Evolutionary conservation across 2,329 filamentous ascomycete species (phyloP), one percentile per base, ranked within the genome.

Genomic region (Nemania sp.): DNA sequence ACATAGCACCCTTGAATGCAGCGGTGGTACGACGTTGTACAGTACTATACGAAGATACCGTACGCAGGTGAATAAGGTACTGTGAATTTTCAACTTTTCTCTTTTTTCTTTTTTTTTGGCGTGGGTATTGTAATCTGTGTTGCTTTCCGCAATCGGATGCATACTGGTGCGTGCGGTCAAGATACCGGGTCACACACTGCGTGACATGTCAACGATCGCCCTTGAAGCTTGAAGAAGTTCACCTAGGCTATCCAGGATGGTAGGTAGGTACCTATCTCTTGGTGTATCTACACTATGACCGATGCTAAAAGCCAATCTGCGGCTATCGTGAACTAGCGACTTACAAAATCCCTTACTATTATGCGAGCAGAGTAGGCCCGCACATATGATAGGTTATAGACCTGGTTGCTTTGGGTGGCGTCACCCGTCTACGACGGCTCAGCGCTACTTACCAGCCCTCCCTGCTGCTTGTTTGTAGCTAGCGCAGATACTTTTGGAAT

Each of bases 361-460:
- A 62, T 63, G 59, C 62, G 54, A 59, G 64, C 52, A 46, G 59
- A 34, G 61, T 49, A 52, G 55, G 63, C 63, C 62, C 62, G 55
- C 59, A 46, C 54, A 55, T 60, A 49, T 66, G 52, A 68, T 68
- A 66, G 65, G 61, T 57, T 53, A 51, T 57, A 53, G 45, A 62
- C 29, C 32, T 56, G 15, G 35, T 51, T n/a, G 46, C 51, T 57
- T 17, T 45, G 32, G 40, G 40, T 21, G 10, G 21, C 54, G 25
- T 49, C 47, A 43, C 49, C 54, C 46, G 56, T 43, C 48, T 21
- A 58, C 39, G 53, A 57, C 54, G 50, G 60, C 39, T 55, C 18
- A 12, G 54, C 25, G 37, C 53, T 40, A 53, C 12, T 29, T 29
- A 7, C 25, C 25, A 32, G 9, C 15, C 7, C 42, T 18, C 17